Conservation (phyloP, 192 early-diverging fungal species). For the Ambispora gerdemannii region DNA sequence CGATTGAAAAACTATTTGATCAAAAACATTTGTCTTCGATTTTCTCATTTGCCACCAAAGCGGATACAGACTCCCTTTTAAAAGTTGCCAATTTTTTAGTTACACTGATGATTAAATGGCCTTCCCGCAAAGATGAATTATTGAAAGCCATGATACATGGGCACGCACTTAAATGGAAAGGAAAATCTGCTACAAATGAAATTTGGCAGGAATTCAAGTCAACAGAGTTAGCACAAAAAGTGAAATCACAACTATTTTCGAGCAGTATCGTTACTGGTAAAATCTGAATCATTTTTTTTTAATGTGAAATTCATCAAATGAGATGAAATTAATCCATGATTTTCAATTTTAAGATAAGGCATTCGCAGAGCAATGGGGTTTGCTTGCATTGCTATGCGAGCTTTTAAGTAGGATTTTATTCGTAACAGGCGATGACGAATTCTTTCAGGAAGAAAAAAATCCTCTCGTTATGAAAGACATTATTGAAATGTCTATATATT, state of each 20-base stretch:
- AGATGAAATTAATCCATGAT: too few relatives aligned
- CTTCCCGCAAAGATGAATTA: constrained; percentile 49
- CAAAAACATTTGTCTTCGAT: constrained; percentile 41
- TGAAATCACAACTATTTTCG: constrained; percentile 29
- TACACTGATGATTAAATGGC: constrained; percentile 57
- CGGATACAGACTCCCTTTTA: constrained; percentile 21
- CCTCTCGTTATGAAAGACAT: constrained; percentile 53
- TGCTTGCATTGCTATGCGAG: constrained; percentile 71
- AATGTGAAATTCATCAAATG: too few relatives aligned
- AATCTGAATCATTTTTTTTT: constrained; percentile 33
- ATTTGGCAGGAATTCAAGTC: constrained; percentile 7
- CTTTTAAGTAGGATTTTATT: constrained; percentile 67
- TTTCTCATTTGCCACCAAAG: constrained; percentile 8
- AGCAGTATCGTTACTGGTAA: constrained; percentile 29
- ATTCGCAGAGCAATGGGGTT: constrained; percentile 50
- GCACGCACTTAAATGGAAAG: neutral
- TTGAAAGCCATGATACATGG: constrained; percentile 48
- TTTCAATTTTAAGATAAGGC: constrained; percentile 37
- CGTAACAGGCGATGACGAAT: constrained; percentile 85
- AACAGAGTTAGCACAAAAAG: neutral
- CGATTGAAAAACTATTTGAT: constrained; percentile 42
- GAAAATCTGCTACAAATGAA: neutral
- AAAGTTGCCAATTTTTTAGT: constrained; percentile 49
- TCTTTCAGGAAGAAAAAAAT: constrained; percentile 59
- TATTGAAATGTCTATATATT: constrained; percentile 46